Base-by-base conservation (phyloP, 805 yeast genomes). In the Grigorovia jiainica region DNA sequence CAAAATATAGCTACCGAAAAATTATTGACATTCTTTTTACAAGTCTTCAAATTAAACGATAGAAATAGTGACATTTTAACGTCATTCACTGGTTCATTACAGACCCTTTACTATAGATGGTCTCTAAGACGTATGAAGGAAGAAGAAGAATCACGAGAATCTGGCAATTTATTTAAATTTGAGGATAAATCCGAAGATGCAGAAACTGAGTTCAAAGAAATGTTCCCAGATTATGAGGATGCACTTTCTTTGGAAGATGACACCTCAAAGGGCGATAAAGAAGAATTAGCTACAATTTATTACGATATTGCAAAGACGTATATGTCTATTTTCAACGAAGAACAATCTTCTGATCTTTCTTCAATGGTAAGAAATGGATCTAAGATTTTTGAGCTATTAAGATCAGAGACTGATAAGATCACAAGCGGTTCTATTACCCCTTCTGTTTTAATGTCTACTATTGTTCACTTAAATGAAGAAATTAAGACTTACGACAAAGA, bases 181-280 rank as follows among this genome's bases (percentile, higher is more conserved):
- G 63, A 71, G 21, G 87, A 80, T 47, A 74, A 76, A 2, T 74
- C 75, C 2, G 72, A 70, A 15, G 87, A 83, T 43, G 73, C 75
- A 3, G 96, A 87, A 48, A 77, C 72, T n/a, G 97, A 89, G 42
- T 87, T 89, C 64, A 73, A 66, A 51, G 55, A 55, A n/a, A 58
- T 89, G 64, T 90, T 90, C 71, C 97, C 97, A 0, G 95, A 87
- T 56, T 86, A 76, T 48, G 95, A 84, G 38, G 84, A 82, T 8
- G 58, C 58, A 2, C 48, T 55, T n/a, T 38, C 56, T 17, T 38
- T 48, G 5, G 47, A 47, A 1, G 54, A 59, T 17, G 48, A 31
- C 1, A 19, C 38, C 1, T 31, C 42, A 21, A 46, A 40, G 34
- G 49, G 34, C 3, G 42, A 37, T 5, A 18, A 19, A 4, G 49